A percentile compares a stretch with the other conserved stretches of the same genome.
Conservation (phyloP, 805 yeast species). For the Scheffersomyces lignosus region DNA sequence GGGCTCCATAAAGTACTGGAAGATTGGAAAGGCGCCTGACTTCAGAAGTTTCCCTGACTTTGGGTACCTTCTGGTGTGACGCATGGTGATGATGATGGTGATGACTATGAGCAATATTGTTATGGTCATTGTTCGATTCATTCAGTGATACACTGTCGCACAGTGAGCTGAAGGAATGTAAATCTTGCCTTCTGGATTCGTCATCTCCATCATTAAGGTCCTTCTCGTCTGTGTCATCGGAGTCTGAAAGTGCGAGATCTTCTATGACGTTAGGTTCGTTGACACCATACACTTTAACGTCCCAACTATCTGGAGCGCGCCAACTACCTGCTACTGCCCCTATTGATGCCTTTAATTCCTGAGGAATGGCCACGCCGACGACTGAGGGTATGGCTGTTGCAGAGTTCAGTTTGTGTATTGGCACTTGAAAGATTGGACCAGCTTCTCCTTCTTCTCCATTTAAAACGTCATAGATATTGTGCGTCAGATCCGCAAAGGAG, state of each 20-base stretch:
- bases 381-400: too few relatives aligned
- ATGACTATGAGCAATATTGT: not conserved
- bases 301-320: slow-evolving; percentile 53
- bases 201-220: slow-evolving; percentile 7
- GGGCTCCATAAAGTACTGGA: slow-evolving; percentile 37
- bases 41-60: not conserved
- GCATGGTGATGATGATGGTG: slow-evolving; percentile 1
- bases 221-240: slow-evolving; percentile 15
- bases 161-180: too few relatives aligned
- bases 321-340: slow-evolving; percentile 28
- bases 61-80: not conserved
- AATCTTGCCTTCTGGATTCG: too few relatives aligned
- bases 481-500: not conserved
- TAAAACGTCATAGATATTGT: too few relatives aligned
- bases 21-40: slow-evolving; percentile 7
- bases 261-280: not conserved
- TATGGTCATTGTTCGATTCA: too few relatives aligned
- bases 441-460: too few relatives aligned
- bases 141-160: too few relatives aligned
- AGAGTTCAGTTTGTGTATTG: too few relatives aligned
- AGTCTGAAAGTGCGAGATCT: slow-evolving; percentile 10
- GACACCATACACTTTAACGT: slow-evolving; percentile 32
- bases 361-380: too few relatives aligned
- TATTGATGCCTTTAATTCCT: too few relatives aligned
- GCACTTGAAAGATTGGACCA: too few relatives aligned